Evolutionary conservation across 306 rosid genomes (phyloP).

Genomic region (Malus fusca): DNA sequence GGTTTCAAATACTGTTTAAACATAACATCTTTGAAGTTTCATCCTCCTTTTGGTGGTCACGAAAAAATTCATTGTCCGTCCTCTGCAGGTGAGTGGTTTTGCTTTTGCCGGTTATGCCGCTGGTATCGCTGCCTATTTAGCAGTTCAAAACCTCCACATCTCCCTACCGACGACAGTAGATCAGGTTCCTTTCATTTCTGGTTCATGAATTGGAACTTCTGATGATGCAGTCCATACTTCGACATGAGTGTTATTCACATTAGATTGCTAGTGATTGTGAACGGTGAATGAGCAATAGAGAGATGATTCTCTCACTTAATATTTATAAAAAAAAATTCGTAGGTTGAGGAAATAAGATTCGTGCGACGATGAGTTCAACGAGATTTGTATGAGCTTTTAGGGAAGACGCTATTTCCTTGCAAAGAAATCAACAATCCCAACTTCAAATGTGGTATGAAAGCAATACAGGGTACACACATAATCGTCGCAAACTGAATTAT

Average conservation of each 20-base stretch:
- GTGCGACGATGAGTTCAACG: neutral
- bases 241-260: neutral
- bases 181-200: constrained; percentile 60
- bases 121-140: constrained; percentile 73
- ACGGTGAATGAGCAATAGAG: neutral
- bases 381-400: neutral
- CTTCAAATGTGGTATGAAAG: too few species aligned
- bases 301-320: neutral
- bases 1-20: neutral
- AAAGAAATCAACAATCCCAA: too few species aligned
- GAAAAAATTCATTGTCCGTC: neutral
- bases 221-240: neutral
- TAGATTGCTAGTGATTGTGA: neutral
- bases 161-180: constrained; percentile 66
- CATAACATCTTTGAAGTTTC: neutral
- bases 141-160: constrained; percentile 50
- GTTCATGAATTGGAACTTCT: constrained; percentile 26
- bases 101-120: constrained; percentile 94
- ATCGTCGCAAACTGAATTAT: constrained; percentile 27
- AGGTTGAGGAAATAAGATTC: neutral
- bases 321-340: neutral
- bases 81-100: constrained; percentile 80
- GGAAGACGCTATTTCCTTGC: too few species aligned
- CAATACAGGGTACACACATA: neutral
- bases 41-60: neutral